A percentile compares a stretch with the other conserved stretches of the same genome.
Evolutionary conservation across 192 early-diverging fungal genomes (phyloP).

Genomic region (Mortierella alpina): DNA sequence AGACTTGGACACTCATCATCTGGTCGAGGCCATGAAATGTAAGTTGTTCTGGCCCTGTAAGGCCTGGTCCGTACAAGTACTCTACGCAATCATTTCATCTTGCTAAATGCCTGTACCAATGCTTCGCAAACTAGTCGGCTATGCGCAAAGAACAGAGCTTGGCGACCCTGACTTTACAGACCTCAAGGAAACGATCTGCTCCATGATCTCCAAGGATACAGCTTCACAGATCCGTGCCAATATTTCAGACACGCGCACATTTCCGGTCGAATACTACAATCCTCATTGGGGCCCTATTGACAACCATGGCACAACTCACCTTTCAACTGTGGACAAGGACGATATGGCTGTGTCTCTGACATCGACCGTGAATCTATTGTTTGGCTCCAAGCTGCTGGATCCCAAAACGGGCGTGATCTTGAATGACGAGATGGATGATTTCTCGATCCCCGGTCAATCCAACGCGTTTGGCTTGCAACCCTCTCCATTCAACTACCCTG

Average conservation of each 20-base stretch:
- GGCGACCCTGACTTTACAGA: slow-evolving; percentile 86
- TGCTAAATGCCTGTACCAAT: not conserved
- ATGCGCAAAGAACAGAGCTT: slow-evolving; percentile 83
- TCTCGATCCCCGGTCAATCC: slow-evolving; percentile 79
- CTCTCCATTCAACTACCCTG: slow-evolving; percentile 85
- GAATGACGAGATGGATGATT: slow-evolving; percentile 98
- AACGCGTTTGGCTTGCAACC: slow-evolving; percentile 86
- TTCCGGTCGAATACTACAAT: slow-evolving; percentile 78
- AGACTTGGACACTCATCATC: slow-evolving; percentile 79
- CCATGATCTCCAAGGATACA: slow-evolving; percentile 77
- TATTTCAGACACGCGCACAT: slow-evolving; percentile 79
- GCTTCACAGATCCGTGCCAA: slow-evolving; percentile 75
- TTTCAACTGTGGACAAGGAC: slow-evolving; percentile 82
- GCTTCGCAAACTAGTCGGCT: slow-evolving; percentile 61
- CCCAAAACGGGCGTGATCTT: slow-evolving; percentile 88
- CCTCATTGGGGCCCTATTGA: slow-evolving; percentile 80
- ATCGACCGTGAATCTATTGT: slow-evolving; percentile 88
- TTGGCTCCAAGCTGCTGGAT: slow-evolving; percentile 93
- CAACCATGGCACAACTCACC: slow-evolving; percentile 92
- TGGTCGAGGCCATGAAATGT: slow-evolving; percentile 89
- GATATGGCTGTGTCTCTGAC: slow-evolving; percentile 85
- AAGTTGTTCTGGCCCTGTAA: slow-evolving; percentile 2
- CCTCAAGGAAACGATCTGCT: slow-evolving; percentile 62
- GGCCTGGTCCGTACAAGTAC: no score
- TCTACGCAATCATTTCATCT: not conserved